Evolutionary conservation across 2,329 filamentous ascomycete genomes (phyloP), one percentile per base, ranked within the genome.

Genomic region (Fusarium kyushuense): DNA sequence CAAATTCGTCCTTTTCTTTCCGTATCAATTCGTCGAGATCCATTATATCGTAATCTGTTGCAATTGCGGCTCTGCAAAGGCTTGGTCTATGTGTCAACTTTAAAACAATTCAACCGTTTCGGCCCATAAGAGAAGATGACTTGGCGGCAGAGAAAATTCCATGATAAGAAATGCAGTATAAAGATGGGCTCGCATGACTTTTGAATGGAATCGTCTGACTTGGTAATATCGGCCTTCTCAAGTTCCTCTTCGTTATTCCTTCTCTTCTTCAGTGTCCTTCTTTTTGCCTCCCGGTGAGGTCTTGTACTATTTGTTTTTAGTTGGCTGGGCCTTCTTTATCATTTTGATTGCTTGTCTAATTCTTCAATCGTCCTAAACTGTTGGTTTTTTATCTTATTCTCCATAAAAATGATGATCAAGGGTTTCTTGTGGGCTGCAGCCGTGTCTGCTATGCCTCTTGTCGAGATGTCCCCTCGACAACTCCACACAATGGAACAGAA

Each of bases 381-480:
- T 23, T 29, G n/a, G 46, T 36, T 23, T 14, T 23, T 23, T 1
- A 13, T 29, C 36, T 19, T 8, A 2, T 7, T 30, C 8, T 19
- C 32, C 12, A 16, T 21, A 19, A 62, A 12, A 2, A 67, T 67
- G 64, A 33, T 54, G 25, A 13, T 49, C 13, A 52, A 54, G 42
- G 8, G 17, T 36, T 21, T 36, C 3, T 19, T 35, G n/a, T 64
- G 40, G 58, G 36, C 40, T 32, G 58, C 48, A n/a, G 29, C 32
- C 12, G 65, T 4, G 4, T 36, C 38, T 21, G 58, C 65, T 2
- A 51, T 67, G 36, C 65, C 65, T 40, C 65, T 68, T 6, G 13
- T 67, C 14, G 64, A 67, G 16, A 35, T 67, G 11, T 58, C 63
- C 2, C n/a, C 63, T n/a, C 47, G 51, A 23, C 38, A 67, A 17